phyloP scores from a whole-genome alignment of 1,139 yeast species.

The Geotrichum histeridarum region DNA sequence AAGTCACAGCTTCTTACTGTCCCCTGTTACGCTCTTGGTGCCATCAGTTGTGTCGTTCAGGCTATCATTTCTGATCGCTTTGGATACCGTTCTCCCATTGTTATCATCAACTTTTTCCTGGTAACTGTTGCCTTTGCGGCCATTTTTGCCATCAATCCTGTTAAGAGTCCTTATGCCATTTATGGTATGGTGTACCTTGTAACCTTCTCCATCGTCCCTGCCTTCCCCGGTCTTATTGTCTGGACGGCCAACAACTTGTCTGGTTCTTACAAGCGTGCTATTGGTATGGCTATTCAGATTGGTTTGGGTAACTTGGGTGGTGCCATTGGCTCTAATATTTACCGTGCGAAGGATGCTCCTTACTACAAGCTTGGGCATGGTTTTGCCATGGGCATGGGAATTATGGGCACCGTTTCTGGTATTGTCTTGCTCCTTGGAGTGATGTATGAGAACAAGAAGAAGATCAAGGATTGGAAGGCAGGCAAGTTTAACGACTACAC shows the following conservation, averaged over 20 bases:
- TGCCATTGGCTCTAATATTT: conserved; percentile 38
- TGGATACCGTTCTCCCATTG: conserved; percentile 37
- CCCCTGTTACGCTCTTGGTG: conserved; percentile 39
- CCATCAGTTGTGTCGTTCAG: conserved; percentile 32
- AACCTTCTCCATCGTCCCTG: conserved; percentile 37
- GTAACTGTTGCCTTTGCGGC: conserved; percentile 37
- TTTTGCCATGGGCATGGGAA: conserved; percentile 24
- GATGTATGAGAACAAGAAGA: conserved; percentile 26
- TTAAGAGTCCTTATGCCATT: conserved; percentile 17
- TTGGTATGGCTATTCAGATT: conserved; percentile 42
- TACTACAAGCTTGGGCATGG: conserved; percentile 35
- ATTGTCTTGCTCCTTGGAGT: conserved; percentile 24
- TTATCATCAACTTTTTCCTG: conserved; percentile 30
- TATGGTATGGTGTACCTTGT: conserved; percentile 39
- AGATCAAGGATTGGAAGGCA: conserved; percentile 23
- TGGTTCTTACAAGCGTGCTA: conserved; percentile 40
- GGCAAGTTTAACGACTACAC: conserved; percentile 33
- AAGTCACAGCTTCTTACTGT: conserved; percentile 34
- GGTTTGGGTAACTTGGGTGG: conserved; percentile 43
- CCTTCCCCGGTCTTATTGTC: conserved; percentile 38
- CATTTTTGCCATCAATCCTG: conserved; percentile 20
- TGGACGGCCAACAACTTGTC: conserved; percentile 42
- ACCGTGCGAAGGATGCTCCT: conserved; percentile 36
- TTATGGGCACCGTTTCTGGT: conserved; percentile 17
- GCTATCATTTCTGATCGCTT: conserved; percentile 36